phyloP scores from a whole-genome alignment of 2,329 filamentous ascomycete species.

The Diaporthe sp. region DNA sequence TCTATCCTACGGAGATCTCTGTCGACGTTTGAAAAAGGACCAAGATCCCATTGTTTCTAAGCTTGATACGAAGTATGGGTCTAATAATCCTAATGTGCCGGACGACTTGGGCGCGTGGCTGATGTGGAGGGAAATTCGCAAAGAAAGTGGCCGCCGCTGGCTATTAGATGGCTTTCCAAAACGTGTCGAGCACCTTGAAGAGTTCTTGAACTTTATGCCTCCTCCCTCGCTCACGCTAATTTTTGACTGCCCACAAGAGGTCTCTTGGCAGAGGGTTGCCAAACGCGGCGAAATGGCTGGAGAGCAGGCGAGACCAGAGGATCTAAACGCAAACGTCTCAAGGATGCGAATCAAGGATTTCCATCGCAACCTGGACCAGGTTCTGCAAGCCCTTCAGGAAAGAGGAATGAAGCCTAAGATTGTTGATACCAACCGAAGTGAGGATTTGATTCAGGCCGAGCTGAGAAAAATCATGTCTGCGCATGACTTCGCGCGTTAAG shows the following conservation, averaged over 20 bases:
- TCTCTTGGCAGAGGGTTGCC: neutral
- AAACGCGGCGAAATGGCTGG: neutral
- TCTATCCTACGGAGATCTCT: neutral
- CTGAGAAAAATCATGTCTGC: neutral
- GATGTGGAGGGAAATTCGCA: neutral
- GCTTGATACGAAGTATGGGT: neutral
- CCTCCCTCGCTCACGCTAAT: neutral
- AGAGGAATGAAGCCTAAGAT: neutral
- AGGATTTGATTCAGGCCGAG: neutral
- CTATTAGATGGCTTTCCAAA: neutral
- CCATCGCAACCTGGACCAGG: neutral
- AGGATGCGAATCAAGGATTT: neutral
- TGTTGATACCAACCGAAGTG: neutral
- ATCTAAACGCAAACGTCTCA: neutral
- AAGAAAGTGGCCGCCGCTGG: neutral
- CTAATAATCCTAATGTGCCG: neutral
- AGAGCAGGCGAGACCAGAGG: neutral
- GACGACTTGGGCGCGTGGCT: neutral
- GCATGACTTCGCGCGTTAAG: neutral
- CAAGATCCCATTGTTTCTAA: neutral
- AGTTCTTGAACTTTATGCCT: neutral
- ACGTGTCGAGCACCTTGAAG: neutral
- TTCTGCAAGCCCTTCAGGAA: neutral
- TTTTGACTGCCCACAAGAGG: neutral
- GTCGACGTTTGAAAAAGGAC: neutral